Evolutionary conservation across 768 basidiomycete genomes (phyloP).

Genomic region (Fibroporia radiculosa): DNA sequence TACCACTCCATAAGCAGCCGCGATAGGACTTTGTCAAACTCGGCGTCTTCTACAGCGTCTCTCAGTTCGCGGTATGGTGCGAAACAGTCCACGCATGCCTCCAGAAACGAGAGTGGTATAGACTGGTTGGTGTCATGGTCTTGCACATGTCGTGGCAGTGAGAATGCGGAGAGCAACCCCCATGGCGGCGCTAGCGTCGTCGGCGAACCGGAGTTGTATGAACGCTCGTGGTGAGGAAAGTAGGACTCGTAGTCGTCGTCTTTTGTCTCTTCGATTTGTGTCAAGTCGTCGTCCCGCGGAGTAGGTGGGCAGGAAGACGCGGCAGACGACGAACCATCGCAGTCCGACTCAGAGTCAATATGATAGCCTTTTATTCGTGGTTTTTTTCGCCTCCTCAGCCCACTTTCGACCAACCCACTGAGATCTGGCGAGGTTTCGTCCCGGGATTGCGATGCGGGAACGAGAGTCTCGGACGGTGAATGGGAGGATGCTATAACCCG

Average conservation of each 20-base stretch:
- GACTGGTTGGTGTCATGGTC: too few species aligned
- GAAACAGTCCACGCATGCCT: conserved; percentile 34
- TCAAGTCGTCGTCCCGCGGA: conserved; percentile 11
- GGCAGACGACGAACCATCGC: conserved; percentile 16
- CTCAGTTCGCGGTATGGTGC: conserved; percentile 52
- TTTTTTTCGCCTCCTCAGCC: conserved; percentile 17
- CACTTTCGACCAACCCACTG: neutral
- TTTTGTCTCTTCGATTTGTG: too few species aligned
- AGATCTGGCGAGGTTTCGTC: conserved; percentile 2
- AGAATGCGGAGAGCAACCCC: too few species aligned
- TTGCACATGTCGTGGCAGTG: too few species aligned
- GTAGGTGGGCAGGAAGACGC: conserved; percentile 8
- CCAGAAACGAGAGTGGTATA: conserved; percentile 19
- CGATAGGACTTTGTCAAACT: conserved; percentile 41
- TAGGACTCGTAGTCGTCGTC: too few species aligned
- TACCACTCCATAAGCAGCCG: conserved; percentile 57
- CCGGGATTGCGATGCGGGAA: conserved; percentile 4
- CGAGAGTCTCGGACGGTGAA: conserved; percentile 10
- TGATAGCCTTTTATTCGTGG: conserved; percentile 31
- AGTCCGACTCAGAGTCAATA: conserved; percentile 28
- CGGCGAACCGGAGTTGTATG: too few species aligned
- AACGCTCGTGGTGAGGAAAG: too few species aligned
- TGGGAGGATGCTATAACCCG: conserved; percentile 5
- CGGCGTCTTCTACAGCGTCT: conserved; percentile 32
- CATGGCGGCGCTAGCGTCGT: too few species aligned